Base-by-base conservation (phyloP, 1,284 basidiomycete genomes). In the Ustilago hordei region DNA sequence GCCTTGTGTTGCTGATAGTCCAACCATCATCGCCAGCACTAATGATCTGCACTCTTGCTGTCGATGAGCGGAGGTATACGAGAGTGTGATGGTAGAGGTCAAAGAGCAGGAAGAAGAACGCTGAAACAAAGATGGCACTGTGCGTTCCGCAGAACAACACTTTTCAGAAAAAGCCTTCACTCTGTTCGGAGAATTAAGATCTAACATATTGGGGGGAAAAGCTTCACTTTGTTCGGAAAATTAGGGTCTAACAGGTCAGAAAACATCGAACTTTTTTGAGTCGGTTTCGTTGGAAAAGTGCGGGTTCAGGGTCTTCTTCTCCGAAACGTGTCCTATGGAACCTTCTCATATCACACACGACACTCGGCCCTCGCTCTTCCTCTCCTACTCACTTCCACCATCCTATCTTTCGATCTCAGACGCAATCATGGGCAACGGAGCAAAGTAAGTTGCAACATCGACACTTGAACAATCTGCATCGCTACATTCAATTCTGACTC, bases 351-450 rank as follows among this genome's bases (percentile, higher is more conserved):
- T 19, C 58, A 45, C 50, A 60, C 59, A 60, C 59, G 39, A 53
- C 48, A 60, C 59, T 53, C 23, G 43, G 43, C 43, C 28, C 45
- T 39, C 15, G 12, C 35, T 38, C 43, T 23, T 31, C 31, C 23
- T 57, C 55, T 31, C 32, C 39, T 11, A 45, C 23, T 31, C 45
- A 38, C 23, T 7, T 43, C 52, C 38, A 61, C n/a, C 60, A 55
- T 45, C 52, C 38, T 23, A 31, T 62, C 60, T 32, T 9, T 34
- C 36, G 5, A 45, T 23, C n/a, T 28, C 45, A 54, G 43, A 19
- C 13, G 13, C 17, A 50, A 63, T 12, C 8, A 82, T 82, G 80
- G 80, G 80, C 55, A 82, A 82, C 80, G 80, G 80, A 19, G 79
- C 79, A 41, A 80, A 76, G 80, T 82, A 39, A 12, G 80, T 74